Base-by-base conservation (phyloP, 805 yeast genomes). In the Cyberlindnera saturnus region DNA sequence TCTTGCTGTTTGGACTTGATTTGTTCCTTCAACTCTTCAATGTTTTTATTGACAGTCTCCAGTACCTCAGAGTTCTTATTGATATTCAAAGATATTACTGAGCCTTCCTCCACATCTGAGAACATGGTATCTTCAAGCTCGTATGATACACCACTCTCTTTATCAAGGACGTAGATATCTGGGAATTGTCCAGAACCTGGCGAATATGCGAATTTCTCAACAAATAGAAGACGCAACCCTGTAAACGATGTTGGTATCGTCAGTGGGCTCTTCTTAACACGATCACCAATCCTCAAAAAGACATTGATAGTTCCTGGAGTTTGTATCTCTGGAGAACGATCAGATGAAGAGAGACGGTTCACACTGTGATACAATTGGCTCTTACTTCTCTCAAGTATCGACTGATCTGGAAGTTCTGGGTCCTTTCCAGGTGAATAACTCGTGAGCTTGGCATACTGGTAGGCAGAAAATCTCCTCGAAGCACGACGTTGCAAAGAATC, bases 381-480 rank as follows among this genome's bases (percentile, higher is more conserved):
- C 6, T 47, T 33, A 29, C 49, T 46, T 23, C 36, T 36, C 18
- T 51, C 59, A 13, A 51, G 31, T 6, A 53, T 34, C 10, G 55
- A 46, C 15, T 47, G 51, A 39, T 50, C 57, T 42, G 63, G 54
- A 9, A 61, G 47, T 20, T 58, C 60, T 30, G 56, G 60, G 45
- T 51, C 56, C 44, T 51, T 43, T 43, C 56, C 57, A 1, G 62
- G 62, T 10, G 74, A 59, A 46, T 65, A 66, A 47, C 74, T 78
- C 0, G 86, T 69, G 10, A 86, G 70, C 55, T 84, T 86, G 1
- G 95, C 87, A 63, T 82, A 82, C 57, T 91, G 98, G 48, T 90
- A 91, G 0, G 97, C 96, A 5, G 96, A 88, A 59, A 84, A 91
- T 43, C 99, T 70, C 53, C 91, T 83, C 0, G 97, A 90, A 0